Percentiles rank a stretch among this genome's conserved stretches.
These are phyloP conservation scores for Neurospora crassa DNA, from an alignment of 2,329 filamentous ascomycete species.

Conservation along the genomic window DNA sequence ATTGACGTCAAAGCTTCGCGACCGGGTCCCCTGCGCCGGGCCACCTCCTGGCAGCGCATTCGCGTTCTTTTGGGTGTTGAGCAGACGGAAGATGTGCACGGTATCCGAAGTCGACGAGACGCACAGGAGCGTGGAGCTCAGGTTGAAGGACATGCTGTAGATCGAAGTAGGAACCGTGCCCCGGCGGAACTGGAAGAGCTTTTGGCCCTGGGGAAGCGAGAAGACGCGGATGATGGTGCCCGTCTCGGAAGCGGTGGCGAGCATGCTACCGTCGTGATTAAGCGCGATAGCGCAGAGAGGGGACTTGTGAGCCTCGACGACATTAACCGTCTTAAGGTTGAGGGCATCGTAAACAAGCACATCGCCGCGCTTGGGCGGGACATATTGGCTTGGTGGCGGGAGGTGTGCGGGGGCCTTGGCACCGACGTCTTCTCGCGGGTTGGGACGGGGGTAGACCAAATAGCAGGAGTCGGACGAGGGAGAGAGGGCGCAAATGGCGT, in stretches of 20 bases:
- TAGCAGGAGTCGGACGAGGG: slow-evolving; percentile 94
- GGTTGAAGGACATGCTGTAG: slow-evolving; percentile 98
- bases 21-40: slow-evolving; percentile 27
- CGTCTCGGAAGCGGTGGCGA: slow-evolving; percentile 94
- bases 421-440: slow-evolving; percentile 51
- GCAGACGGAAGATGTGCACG: slow-evolving; percentile 87
- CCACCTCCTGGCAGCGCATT: slow-evolving; percentile 2
- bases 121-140: slow-evolving; percentile 82
- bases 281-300: slow-evolving; percentile 84
- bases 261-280: slow-evolving; percentile 82
- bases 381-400: slow-evolving; percentile 68
- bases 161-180: slow-evolving; percentile 94
- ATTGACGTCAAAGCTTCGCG: slow-evolving; percentile 45
- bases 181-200: slow-evolving; percentile 90
- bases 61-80: slow-evolving; percentile 31
- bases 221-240: slow-evolving; percentile 97
- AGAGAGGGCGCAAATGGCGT: slow-evolving; percentile 83
- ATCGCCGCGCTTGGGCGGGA: slow-evolving; percentile 79
- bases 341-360: slow-evolving; percentile 88
- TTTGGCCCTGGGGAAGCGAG: slow-evolving; percentile 79
- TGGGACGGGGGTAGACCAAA: slow-evolving; percentile 84
- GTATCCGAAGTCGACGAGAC: slow-evolving; percentile 96
- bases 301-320: slow-evolving; percentile 89
- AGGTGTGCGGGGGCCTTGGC: slow-evolving; percentile 66
- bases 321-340: slow-evolving; percentile 85